Percentiles rank a stretch among this genome's conserved stretches.
Conservation (phyloP, 768 basidiomycete genomes). For the Leccinum longicurvipes region DNA sequence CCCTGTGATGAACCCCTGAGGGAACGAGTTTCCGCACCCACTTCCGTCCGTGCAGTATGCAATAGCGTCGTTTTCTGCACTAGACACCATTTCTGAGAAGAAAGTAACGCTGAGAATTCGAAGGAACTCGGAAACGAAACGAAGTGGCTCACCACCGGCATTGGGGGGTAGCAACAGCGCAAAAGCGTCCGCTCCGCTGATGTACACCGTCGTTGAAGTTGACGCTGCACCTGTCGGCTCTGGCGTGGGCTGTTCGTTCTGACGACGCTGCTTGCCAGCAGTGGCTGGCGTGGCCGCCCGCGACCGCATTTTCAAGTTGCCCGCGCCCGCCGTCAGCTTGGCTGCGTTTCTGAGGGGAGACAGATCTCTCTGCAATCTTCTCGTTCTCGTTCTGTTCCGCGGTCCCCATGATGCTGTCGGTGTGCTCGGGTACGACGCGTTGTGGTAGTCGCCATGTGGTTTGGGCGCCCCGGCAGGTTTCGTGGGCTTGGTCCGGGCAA, state of each 20-base stretch:
- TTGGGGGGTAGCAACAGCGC: conserved; percentile 34
- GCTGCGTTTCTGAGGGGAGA: not conserved
- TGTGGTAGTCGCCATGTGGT: not conserved
- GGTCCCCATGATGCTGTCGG: not conserved
- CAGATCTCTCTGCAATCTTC: not conserved
- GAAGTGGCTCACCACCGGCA: conserved; percentile 29
- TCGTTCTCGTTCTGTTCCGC: not conserved
- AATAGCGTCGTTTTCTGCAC: conserved; percentile 36
- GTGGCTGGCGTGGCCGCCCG: conserved; percentile 12
- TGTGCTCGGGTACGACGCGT: conserved; percentile 2
- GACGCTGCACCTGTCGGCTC: conserved; percentile 37
- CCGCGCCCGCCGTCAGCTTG: not conserved
- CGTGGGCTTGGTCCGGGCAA: not conserved
- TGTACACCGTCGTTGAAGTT: conserved; percentile 36
- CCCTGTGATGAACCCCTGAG: conserved; percentile 37
- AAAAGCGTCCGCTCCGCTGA: conserved; percentile 27
- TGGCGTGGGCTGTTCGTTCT: conserved; percentile 35
- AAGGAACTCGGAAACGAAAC: not conserved
- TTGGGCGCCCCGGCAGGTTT: not conserved
- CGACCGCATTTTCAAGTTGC: not conserved
- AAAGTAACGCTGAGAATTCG: not conserved
- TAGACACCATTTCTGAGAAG: conserved; percentile 36
- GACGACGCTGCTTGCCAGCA: conserved; percentile 19
- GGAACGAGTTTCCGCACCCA: conserved; percentile 29
- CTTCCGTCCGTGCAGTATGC: conserved; percentile 36